Base-by-base conservation (phyloP, 495 filamentous ascomycete species). In the Penicillium goetzii region DNA sequence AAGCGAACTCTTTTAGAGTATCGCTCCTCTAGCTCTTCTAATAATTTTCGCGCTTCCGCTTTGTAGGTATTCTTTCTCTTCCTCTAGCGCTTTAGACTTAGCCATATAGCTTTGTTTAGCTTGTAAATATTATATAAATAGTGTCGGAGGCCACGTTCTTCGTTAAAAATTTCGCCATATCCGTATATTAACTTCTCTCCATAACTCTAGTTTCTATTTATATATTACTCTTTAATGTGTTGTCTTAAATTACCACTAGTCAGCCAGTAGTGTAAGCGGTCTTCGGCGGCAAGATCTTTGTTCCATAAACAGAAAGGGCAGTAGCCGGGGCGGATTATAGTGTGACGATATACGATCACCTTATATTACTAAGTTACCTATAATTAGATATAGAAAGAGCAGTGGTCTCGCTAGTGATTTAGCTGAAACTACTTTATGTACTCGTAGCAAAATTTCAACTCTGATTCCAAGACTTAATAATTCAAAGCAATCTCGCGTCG, bases 71-170 rank as follows among this genome's bases (percentile, higher is more conserved):
- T 49, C 43, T 69, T 69, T 60, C 60, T 66, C 55, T 66, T 69
- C 40, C 57, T 66, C 41, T 34, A 58, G 14, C 2, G 49, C 32
- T 60, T 63, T 26, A 40, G 63, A 58, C 38, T 66, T 63, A 33
- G 32, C 67, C 57, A 69, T 43, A 69, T 69, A 15, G 67, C 53
- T 58, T 69, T 58, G 30, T 69, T 69, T 11, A 69, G 57, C 25
- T 40, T 38, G 47, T 69, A 53, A 2, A 26, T 32, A 32, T 63
- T 52, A 32, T 69, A 53, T 36, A 69, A 66, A 50, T 69, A 53
- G 47, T 69, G 58, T 61, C 67, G 59, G 40, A 69, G 60, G 28
- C 21, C 56, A 56, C 60, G 63, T 23, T 69, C 23, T 50, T 61
- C n/a, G 1, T 55, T 50, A 21, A 69, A 69, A 19, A 40, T 34